These are phyloP conservation scores for Chrysoporthe cubensis DNA, from an alignment of 2,329 filamentous ascomycete genomes.

Conservation along the genomic window DNA sequence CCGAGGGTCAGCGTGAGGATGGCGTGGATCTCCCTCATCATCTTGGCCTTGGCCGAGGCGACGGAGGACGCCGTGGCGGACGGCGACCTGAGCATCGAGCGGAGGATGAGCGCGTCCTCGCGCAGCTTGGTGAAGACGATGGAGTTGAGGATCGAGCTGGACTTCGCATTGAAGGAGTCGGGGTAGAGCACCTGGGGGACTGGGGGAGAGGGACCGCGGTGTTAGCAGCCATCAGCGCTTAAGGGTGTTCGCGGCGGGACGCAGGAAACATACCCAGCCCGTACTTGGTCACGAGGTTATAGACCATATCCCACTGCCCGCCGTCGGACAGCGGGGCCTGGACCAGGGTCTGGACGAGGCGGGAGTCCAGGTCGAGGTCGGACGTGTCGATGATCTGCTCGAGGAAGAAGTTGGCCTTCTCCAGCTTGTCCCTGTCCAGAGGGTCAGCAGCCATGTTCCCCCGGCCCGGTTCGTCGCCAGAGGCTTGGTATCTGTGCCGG, in stretches of 20 bases:
- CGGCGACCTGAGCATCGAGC: constrained; percentile 53
- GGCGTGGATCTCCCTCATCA: constrained; percentile 79
- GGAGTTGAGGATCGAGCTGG: constrained; percentile 70
- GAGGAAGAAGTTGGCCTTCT: constrained; percentile 89
- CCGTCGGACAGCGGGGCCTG: constrained; percentile 74
- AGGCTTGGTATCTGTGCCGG: too few species aligned
- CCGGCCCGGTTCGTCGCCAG: too few species aligned
- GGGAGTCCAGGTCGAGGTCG: constrained; percentile 69
- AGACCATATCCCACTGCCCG: constrained; percentile 92
- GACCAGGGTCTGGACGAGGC: constrained; percentile 73
- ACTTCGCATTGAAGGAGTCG: constrained; percentile 78
- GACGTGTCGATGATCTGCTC: constrained; percentile 81
- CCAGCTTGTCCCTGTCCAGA: constrained; percentile 69
- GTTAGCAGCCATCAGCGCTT: not conserved
- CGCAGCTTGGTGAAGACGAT: constrained; percentile 83
- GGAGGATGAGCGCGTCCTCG: constrained; percentile 77
- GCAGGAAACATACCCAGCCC: constrained; percentile 55
- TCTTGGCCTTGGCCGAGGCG: constrained; percentile 66
- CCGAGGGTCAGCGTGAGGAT: constrained; percentile 84
- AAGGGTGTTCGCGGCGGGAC: too few species aligned
- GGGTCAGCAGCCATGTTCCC: not conserved
- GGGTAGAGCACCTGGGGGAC: constrained; percentile 82
- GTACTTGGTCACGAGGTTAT: constrained; percentile 84
- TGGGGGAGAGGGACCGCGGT: not conserved
- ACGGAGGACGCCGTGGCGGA: constrained; percentile 42